These are phyloP conservation scores for Eimeria sp. DNA, from an alignment of 169 alveolate species.

Conservation along the genomic window DNA sequence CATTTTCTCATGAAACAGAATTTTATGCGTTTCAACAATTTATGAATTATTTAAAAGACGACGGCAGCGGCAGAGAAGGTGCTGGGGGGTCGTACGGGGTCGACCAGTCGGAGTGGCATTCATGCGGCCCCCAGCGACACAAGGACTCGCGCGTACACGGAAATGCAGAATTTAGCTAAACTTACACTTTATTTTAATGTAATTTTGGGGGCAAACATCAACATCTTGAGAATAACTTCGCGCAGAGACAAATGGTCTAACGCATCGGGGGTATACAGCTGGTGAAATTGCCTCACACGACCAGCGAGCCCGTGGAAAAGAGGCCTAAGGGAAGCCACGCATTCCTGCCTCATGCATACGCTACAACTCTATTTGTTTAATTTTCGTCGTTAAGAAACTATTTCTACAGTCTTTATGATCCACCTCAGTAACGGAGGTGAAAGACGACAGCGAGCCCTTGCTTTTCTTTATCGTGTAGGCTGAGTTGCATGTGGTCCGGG, in stretches of 20 bases:
- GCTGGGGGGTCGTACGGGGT: neutral
- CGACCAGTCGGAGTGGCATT: constrained; percentile 44
- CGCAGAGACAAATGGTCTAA: neutral
- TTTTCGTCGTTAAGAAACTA: neutral
- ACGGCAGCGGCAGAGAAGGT: neutral
- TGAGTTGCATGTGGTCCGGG: constrained; percentile 34
- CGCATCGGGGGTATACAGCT: neutral
- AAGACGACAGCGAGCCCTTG: neutral
- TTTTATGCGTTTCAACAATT: neutral
- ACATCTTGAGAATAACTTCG: neutral
- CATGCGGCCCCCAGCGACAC: constrained; percentile 59
- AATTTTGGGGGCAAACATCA: neutral
- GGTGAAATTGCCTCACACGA: constrained; percentile 30
- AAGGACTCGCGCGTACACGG: neutral
- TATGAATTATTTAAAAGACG: neutral
- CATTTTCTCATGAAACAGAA: neutral
- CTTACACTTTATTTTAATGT: neutral
- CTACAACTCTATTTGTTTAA: neutral
- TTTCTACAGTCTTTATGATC: neutral
- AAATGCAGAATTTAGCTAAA: neutral
- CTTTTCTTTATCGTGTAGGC: neutral
- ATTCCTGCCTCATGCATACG: neutral
- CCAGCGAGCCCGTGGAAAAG: constrained; percentile 23
- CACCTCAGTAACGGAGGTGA: neutral
- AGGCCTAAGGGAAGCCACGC: constrained; percentile 31